phyloP scores from a whole-genome alignment of 2,329 filamentous ascomycete species.

The Fusarium sp. region DNA sequence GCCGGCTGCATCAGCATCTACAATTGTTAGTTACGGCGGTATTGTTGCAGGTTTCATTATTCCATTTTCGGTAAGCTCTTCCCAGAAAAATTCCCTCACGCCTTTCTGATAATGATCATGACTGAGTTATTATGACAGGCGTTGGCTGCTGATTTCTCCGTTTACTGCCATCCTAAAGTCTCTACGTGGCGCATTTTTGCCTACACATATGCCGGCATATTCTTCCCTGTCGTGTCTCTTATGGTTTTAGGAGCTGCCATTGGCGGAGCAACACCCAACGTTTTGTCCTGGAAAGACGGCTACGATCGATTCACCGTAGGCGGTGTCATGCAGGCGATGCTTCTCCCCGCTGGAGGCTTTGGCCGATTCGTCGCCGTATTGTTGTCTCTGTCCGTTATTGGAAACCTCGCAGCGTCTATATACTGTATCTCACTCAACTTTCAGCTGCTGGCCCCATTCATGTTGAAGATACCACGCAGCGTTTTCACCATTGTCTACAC shows the following conservation, averaged over 20 bases:
- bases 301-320: neutral
- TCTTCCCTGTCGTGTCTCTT: neutral
- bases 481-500: neutral
- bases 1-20: neutral
- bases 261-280: neutral
- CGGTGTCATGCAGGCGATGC: neutral
- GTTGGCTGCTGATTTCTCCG: neutral
- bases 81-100: accelerated
- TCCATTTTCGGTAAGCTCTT: neutral
- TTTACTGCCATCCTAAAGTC: neutral
- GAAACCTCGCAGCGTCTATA: neutral
- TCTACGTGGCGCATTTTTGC: neutral
- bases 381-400: neutral
- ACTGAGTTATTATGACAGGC: neutral
- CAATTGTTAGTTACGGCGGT: neutral
- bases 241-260: neutral
- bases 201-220: neutral
- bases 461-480: neutral
- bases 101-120: neutral
- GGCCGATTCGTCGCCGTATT: neutral
- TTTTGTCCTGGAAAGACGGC: neutral
- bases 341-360: neutral
- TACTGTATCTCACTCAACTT: neutral
- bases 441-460: neutral
- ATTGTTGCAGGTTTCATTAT: neutral